Conservation (phyloP, 2,329 filamentous ascomycete genomes). For the Trichophyton mentagrophytes region DNA sequence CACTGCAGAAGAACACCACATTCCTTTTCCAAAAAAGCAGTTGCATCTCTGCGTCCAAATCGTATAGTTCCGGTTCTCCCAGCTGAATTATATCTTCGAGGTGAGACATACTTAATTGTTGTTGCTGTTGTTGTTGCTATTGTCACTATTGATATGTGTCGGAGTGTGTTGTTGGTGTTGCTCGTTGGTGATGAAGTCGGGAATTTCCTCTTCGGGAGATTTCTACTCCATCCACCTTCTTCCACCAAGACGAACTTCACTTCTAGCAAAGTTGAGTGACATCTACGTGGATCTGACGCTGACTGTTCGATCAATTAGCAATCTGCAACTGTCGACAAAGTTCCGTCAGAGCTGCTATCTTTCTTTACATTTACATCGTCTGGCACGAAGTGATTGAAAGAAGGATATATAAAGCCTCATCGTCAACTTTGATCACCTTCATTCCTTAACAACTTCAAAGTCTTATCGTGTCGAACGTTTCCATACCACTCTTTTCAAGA, state of each 20-base stretch:
- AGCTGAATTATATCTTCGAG: background rate
- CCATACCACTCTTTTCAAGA: background rate
- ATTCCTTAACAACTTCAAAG: background rate
- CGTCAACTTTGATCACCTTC: background rate
- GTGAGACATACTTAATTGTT: background rate
- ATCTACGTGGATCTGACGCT: background rate
- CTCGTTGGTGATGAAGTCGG: background rate
- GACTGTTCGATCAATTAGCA: background rate
- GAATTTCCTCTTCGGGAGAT: background rate
- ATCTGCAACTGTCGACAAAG: conserved; percentile 4
- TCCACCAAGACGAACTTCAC: background rate
- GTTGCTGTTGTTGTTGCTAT: background rate
- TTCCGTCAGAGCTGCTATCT: background rate
- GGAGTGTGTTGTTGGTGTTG: background rate
- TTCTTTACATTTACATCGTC: background rate
- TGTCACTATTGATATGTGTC: background rate
- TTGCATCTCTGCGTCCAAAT: background rate
- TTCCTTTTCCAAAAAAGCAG: background rate
- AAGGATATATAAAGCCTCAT: conserved; percentile 1
- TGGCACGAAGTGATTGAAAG: background rate
- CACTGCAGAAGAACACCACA: background rate
- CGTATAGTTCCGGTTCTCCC: background rate
- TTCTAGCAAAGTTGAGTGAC: background rate
- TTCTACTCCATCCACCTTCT: background rate
- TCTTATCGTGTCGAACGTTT: conserved; percentile 2